Base-by-base conservation (phyloP, 2,329 filamentous ascomycete genomes). In the Epichloe aotearoae region DNA sequence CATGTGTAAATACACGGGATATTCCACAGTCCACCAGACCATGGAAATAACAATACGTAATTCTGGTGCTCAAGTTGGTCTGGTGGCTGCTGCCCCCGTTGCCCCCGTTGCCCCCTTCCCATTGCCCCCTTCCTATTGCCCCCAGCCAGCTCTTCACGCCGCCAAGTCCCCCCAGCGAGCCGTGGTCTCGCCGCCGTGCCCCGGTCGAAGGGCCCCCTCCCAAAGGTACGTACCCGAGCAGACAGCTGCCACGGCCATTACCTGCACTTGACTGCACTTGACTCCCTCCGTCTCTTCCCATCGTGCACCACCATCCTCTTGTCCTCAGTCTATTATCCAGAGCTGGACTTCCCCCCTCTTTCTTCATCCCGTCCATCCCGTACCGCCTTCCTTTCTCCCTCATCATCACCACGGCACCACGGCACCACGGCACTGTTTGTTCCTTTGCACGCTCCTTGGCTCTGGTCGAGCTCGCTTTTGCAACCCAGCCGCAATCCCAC, bases 281-380 rank as follows among this genome's bases (percentile, higher is more conserved):
- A 26, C 23, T 26, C 23, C 41, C 20, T 43, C 26, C 40, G 15
- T 12, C 50, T 56, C 54, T 53, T 52, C 40, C 52, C 54, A 54
- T 56, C 48, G 56, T 54, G 50, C 56, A 61, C 55, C 55, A 53
- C 50, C 53, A 55, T 48, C 57, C 52, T 61, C 58, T 59, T 19
- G 23, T 48, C 39, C 54, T 54, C 55, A 58, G 60, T 63, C 56
- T 54, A 51, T 56, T 50, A 43, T 51, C 50, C 57, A 61, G 63
- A 66, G 64, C 62, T 66, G 64, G 60, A 66, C 63, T 59, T 58
- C 26, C 54, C 58, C 62, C 33, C 37, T 26, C 42, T 39, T 33
- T 30, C 50, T 37, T 42, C 42, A 15, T 58, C 65, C 61, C 67
- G 65, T 65, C 68, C 70, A 74, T 70, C 69, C 69, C 72, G 65